Conservation (phyloP, 176 grass and related monocot genomes). For the Ensete ventricosum region DNA sequence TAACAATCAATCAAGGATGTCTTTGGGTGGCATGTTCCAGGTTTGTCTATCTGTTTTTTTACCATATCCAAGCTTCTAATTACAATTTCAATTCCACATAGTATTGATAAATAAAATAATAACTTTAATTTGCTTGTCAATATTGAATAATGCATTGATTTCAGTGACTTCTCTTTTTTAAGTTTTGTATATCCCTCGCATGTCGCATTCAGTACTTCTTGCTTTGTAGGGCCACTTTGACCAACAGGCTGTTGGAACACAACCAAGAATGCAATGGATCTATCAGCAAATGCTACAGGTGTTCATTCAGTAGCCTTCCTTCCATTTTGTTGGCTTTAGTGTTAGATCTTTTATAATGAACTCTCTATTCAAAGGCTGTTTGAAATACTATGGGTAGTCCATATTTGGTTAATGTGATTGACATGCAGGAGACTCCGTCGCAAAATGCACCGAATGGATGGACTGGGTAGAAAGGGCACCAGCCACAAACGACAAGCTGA, state of each 20-base stretch:
- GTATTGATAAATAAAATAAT: neutral
- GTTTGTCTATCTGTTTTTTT: neutral
- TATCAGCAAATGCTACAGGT: conserved; percentile 15
- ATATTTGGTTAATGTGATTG: neutral
- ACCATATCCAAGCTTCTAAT: neutral
- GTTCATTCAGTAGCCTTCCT: neutral
- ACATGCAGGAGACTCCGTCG: neutral
- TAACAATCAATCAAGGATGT: neutral
- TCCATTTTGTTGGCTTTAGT: neutral
- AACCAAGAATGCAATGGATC: conserved; percentile 7
- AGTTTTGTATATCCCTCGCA: neutral
- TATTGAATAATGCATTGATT: neutral
- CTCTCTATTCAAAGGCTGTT: neutral
- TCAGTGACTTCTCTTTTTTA: neutral
- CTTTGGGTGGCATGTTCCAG: conserved; percentile 7
- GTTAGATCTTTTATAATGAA: neutral
- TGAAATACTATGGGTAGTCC: neutral
- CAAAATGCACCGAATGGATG: conserved; percentile 11
- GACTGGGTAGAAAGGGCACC: conserved; percentile 1
- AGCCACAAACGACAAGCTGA: neutral
- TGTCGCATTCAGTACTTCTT: neutral
- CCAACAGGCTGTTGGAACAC: conserved; percentile 1
- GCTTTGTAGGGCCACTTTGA: conserved; percentile 1
- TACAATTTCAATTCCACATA: neutral
- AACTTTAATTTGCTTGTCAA: neutral